Conservation (phyloP, 768 basidiomycete species). For the Tylopilus vinaceipallidus region DNA sequence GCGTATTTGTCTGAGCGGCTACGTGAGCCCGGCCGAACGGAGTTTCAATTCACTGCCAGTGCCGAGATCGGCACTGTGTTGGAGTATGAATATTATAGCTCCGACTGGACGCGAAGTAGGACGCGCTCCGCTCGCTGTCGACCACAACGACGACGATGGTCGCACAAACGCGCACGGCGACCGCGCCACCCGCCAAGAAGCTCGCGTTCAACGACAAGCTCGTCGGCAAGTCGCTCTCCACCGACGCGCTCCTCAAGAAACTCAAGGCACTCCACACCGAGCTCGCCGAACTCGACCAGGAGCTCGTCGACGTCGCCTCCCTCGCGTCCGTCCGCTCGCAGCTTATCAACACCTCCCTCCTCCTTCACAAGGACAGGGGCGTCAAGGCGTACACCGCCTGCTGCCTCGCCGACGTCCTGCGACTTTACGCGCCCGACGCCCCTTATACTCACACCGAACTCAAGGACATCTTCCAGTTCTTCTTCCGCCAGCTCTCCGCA, state of each 20-base stretch:
- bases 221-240: constrained; percentile 67
- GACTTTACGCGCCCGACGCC: constrained; percentile 95
- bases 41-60: too few species aligned
- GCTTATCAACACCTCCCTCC: constrained; percentile 72
- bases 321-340: constrained; percentile 72
- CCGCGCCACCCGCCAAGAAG: constrained; percentile 53
- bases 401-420: constrained; percentile 90
- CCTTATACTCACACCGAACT: constrained; percentile 89
- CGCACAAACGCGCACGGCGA: constrained; percentile 65
- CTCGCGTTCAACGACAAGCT: constrained; percentile 83
- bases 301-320: constrained; percentile 71
- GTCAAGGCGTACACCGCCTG: constrained; percentile 95
- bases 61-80: too few species aligned
- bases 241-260: constrained; percentile 84
- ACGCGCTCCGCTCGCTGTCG: constrained; percentile 14
- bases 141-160: constrained; percentile 50
- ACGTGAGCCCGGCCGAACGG: too few species aligned
- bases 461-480: constrained; percentile 96
- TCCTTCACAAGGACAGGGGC: constrained; percentile 93
- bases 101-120: constrained; percentile 14
- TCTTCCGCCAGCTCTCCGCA: constrained; percentile 78
- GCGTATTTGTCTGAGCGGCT: too few species aligned
- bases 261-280: constrained; percentile 75
- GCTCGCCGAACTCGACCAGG: constrained; percentile 85
- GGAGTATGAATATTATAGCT: constrained; percentile 3